phyloP scores from a whole-genome alignment of 345 rosid genomes.

The Boechera divaricarpa region DNA sequence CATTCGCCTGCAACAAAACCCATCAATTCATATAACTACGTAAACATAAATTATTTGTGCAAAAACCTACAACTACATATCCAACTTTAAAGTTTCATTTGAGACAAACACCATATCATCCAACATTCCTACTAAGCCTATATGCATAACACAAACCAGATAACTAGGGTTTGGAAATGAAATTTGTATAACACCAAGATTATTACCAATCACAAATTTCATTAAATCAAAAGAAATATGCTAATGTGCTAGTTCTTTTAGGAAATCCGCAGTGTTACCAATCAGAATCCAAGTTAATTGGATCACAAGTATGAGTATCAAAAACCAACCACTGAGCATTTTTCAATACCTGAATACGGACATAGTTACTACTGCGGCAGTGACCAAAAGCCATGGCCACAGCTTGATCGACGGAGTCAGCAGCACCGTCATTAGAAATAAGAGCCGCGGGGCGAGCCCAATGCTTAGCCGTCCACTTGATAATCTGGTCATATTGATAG shows the following conservation, averaged over 20 bases:
- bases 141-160: neutral
- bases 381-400: constrained; percentile 95
- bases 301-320: neutral
- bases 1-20: constrained; percentile 67
- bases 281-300: no score
- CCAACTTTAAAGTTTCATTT: neutral
- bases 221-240: neutral
- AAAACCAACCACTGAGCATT: neutral
- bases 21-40: constrained; percentile 13
- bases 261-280: no score
- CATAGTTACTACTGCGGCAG: constrained; percentile 72
- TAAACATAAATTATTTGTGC: neutral
- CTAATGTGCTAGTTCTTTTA: no score
- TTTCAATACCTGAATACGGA: constrained; percentile 80
- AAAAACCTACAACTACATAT: constrained; percentile 4
- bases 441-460: constrained; percentile 92
- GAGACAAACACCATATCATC: constrained; percentile 1
- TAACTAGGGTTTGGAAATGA: neutral
- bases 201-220: neutral
- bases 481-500: constrained; percentile 73
- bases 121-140: neutral
- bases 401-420: constrained; percentile 92
- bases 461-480: constrained; percentile 80
- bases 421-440: constrained; percentile 81
- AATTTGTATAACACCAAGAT: neutral